Conservation (phyloP, 2,329 filamentous ascomycete species). For the Colletotrichum sp. region DNA sequence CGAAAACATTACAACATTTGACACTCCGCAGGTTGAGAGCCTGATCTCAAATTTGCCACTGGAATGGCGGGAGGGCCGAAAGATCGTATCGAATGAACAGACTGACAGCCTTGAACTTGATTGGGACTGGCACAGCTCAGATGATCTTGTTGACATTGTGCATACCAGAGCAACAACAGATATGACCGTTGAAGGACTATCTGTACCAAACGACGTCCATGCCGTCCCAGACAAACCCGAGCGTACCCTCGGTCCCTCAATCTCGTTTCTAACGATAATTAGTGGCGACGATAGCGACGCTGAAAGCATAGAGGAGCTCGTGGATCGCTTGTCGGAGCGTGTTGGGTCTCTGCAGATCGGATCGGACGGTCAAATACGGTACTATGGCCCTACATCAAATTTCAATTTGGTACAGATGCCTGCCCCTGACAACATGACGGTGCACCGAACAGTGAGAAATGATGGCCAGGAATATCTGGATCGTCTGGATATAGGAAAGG, state of each 20-base stretch:
- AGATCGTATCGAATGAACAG: not conserved
- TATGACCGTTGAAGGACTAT: not conserved
- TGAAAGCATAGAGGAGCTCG: conserved; percentile 15
- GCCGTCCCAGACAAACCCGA: not conserved
- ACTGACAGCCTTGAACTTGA: not conserved
- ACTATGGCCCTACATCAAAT: conserved; percentile 26
- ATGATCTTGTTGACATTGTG: not conserved
- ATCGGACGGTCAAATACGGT: conserved; percentile 22
- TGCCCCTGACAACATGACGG: conserved; percentile 24
- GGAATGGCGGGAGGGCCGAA: not conserved
- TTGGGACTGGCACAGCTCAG: not conserved
- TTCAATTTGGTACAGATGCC: conserved; percentile 10
- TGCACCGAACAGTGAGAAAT: conserved; percentile 27
- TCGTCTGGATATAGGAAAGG: conserved; percentile 22
- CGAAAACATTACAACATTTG: not conserved
- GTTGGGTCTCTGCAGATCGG: conserved; percentile 18
- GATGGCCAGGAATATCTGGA: conserved; percentile 26
- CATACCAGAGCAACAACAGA: not conserved
- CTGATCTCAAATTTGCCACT: not conserved
- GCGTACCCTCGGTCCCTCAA: not conserved
- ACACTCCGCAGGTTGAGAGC: not conserved
- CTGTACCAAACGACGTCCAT: not conserved
- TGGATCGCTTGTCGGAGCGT: conserved; percentile 9
- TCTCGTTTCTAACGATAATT: not conserved
- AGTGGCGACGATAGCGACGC: not conserved